These are phyloP conservation scores for Euphorbia pulcherrima DNA, from an alignment of 345 rosid species.

Conservation along the genomic window DNA sequence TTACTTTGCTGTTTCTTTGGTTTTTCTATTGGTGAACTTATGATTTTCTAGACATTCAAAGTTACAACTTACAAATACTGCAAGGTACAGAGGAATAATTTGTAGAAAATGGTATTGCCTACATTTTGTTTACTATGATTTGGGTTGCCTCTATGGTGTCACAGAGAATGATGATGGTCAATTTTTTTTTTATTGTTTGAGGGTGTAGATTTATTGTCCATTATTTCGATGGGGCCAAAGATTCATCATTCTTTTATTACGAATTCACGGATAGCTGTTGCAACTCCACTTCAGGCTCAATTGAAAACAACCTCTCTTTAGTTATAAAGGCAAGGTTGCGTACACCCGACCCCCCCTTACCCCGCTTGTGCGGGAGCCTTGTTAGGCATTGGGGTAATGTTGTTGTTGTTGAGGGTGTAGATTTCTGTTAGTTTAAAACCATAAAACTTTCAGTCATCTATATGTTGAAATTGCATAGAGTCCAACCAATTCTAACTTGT, in stretches of 20 bases:
- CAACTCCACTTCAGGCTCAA: no score
- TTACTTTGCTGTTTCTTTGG: background rate
- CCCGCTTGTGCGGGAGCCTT: no score
- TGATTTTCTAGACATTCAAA: background rate
- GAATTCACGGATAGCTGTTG: no score
- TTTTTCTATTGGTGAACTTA: background rate
- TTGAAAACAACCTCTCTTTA: no score
- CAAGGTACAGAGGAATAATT: background rate
- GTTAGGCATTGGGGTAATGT: no score
- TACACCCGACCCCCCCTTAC: no score
- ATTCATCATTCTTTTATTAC: no score
- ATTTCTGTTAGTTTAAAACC: background rate
- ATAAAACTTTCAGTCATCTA: background rate
- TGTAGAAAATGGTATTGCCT: background rate
- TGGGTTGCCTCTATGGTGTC: background rate
- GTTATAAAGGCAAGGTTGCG: no score
- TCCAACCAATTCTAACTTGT: background rate
- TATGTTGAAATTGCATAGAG: background rate
- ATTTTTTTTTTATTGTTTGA: background rate
- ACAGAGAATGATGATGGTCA: background rate
- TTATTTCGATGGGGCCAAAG: no score
- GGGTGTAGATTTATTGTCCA: background rate
- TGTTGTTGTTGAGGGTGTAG: background rate
- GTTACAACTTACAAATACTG: background rate
- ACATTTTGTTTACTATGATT: background rate